These are phyloP conservation scores for Acanthamoeba divionensis DNA, from an alignment of 208 protist genomes.

Conservation along the genomic window DNA sequence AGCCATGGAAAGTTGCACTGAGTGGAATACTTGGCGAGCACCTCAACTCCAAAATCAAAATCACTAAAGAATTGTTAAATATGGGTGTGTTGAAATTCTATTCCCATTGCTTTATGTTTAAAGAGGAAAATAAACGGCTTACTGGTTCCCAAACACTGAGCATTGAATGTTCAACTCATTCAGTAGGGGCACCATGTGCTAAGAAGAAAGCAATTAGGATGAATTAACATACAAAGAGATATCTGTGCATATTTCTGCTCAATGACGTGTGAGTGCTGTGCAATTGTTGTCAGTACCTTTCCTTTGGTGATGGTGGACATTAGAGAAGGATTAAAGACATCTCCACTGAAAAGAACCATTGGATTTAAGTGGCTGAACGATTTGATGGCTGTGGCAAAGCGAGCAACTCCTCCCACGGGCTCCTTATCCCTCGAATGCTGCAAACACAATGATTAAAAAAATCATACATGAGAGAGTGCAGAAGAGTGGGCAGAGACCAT, in stretches of 20 bases:
- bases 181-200: constrained; percentile 49
- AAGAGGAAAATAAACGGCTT: no score
- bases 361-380: background rate
- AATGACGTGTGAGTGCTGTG: no score
- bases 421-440: background rate
- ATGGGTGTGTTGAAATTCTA: no score
- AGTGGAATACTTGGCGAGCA: background rate
- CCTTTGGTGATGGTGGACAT: constrained; percentile 43
- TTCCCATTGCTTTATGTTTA: no score
- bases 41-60: constrained; percentile 52
- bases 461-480: background rate
- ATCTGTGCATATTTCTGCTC: no score
- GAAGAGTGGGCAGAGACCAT: background rate
- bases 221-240: no score
- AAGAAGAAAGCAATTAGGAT: no score
- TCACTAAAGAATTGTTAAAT: no score
- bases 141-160: constrained; percentile 54
- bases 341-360: constrained; percentile 37
- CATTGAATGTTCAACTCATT: constrained; percentile 40
- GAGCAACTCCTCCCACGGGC: constrained; percentile 36
- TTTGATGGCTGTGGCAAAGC: constrained; percentile 30
- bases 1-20: constrained; percentile 53
- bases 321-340: constrained; percentile 53
- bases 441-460: background rate
- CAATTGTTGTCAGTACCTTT: background rate